Evolutionary conservation across 345 rosid species (phyloP), one percentile per base, ranked within the genome.

Genomic region (Gossypium arboreum): DNA sequence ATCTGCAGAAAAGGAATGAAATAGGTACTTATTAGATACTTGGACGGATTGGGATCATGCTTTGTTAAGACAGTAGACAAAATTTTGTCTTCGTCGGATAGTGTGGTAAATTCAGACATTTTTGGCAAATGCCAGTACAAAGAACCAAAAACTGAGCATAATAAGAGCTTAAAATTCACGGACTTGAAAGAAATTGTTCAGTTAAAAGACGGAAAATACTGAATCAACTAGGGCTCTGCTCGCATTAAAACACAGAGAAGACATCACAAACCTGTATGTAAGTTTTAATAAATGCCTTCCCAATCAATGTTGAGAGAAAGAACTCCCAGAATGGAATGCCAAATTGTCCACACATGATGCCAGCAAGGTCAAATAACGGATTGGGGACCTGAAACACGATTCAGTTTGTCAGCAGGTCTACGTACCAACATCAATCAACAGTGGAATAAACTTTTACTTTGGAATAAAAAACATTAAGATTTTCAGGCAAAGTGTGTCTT

Each of bases 291-390:
- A 93, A 67, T n/a, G 99, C 99, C 82, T 95, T 95, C 67, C 99
- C 99, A 44, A 93, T 80, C 84, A 95, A 75, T 47, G 99, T 95
- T 39, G 99, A 88, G 20, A 92, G 71, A 74, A 93, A 93, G 76
- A 95, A 95, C 72, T 90, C 84, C 98, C 97, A 91, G 82, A 95
- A 95, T 10, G 97, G 88, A 73, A 95, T 77, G 70, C 97, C 98
- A 64, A 95, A 89, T 80, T 95, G 99, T 75, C 99, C 99, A 48
- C 99, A 95, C 98, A 95, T 89, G 41, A 95, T 95, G 81, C 99
- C 99, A 73, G 99, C 99, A 27, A 95, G 99, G 82, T 95, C 99
- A 80, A 95, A 95, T 54, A 95, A 84, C 64, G 99, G 99, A 86
- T 95, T 95, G 75, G 99, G 99, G 79, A 95, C 97, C 99, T 95